Evolutionary conservation across 2,329 filamentous ascomycete species (phyloP).

Genomic region (Mariannaea sp.): DNA sequence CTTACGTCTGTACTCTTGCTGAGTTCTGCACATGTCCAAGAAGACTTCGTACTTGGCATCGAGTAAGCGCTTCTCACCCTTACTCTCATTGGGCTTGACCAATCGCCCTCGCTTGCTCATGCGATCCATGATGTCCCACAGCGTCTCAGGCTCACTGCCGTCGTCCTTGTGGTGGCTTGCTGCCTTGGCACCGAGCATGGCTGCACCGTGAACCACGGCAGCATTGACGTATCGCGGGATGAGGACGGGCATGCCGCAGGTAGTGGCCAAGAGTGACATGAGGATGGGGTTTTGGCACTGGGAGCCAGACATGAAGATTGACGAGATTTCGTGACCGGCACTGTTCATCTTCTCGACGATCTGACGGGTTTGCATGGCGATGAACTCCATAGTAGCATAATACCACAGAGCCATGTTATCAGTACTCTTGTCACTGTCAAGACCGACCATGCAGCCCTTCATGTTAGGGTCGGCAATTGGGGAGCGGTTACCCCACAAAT

Average conservation of each 20-base stretch:
- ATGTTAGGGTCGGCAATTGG: conserved; percentile 92
- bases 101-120: conserved; percentile 93
- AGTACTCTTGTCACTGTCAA: conserved; percentile 84
- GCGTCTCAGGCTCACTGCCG: conserved; percentile 74
- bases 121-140: conserved; percentile 97
- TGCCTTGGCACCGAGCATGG: conserved; percentile 98
- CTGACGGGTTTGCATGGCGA: conserved; percentile 93
- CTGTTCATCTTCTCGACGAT: conserved; percentile 95
- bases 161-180: conserved; percentile 74
- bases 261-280: conserved; percentile 88
- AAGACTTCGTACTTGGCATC: conserved; percentile 95
- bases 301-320: conserved; percentile 98
- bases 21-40: conserved; percentile 85
- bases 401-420: conserved; percentile 91
- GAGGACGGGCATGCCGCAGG: conserved; percentile 88
- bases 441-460: conserved; percentile 85
- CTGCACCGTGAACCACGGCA: conserved; percentile 95
- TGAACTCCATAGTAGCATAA: conserved; percentile 97
- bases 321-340: conserved; percentile 82
- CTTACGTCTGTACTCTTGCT: conserved; percentile 79
- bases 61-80: conserved; percentile 77
- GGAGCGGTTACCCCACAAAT: conserved; percentile 95
- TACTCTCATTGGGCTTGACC: conserved; percentile 74
- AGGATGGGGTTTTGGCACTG: conserved; percentile 96
- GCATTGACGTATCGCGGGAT: conserved; percentile 94